A percentile compares a stretch with the other conserved stretches of the same genome.
phyloP scores from a whole-genome alignment of 2,329 filamentous ascomycete genomes.

The Diaporthe citri region DNA sequence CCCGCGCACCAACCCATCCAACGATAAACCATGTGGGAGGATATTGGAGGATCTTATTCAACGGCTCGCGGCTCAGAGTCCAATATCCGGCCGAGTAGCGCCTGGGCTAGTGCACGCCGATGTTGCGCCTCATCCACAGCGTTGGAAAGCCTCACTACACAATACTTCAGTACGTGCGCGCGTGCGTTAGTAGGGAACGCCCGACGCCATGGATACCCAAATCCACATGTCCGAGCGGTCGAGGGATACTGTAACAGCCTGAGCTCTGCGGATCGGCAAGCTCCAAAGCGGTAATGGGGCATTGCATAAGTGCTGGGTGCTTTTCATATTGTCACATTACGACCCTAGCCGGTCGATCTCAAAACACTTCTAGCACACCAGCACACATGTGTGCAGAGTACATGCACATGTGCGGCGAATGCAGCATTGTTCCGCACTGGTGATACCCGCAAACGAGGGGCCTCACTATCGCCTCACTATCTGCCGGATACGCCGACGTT shows the following conservation, averaged over 20 bases:
- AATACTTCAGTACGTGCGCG: neutral
- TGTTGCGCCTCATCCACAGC: neutral
- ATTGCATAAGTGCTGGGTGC: constrained; percentile 9
- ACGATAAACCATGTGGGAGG: constrained; percentile 23
- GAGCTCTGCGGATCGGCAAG: neutral
- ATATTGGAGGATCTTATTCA: neutral
- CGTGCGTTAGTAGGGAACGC: neutral
- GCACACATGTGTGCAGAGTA: neutral
- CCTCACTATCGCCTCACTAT: neutral
- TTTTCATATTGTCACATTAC: constrained; percentile 11
- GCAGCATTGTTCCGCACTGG: neutral
- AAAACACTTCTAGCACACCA: neutral
- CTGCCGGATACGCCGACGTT: constrained; percentile 14
- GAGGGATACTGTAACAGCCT: neutral
- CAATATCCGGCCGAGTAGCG: constrained; percentile 3
- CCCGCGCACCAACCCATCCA: constrained; percentile 4
- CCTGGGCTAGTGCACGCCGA: neutral
- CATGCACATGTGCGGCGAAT: constrained; percentile 8
- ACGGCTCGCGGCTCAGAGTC: constrained; percentile 23
- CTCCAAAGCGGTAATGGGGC: neutral
- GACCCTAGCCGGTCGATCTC: constrained; percentile 1
- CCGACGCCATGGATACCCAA: constrained; percentile 5
- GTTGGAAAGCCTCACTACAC: neutral
- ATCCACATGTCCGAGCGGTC: neutral
- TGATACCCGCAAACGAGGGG: neutral